Base-by-base conservation (phyloP, 176 grass and related monocot genomes). In the Musa schizocarpa region DNA sequence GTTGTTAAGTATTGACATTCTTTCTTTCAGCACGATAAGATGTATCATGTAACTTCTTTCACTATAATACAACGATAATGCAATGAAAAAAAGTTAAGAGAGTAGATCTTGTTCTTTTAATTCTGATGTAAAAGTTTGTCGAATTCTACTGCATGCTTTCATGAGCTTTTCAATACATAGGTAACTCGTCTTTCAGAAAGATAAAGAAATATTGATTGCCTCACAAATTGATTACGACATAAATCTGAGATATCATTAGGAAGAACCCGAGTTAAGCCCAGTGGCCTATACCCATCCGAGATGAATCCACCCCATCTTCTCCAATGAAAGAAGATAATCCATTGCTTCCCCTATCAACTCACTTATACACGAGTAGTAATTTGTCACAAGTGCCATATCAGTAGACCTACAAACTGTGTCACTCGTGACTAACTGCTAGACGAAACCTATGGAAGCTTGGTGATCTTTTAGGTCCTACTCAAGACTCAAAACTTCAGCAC, bases 11-110 rank as follows among this genome's bases (percentile, higher is more conserved):
- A 70, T 70, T 51, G 43, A 13, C 11, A 20, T 50, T 20, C 51
- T 50, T 70, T 70, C 51, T 14, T 70, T n/a, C 17, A 70, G 48
- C 17, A 50, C 8, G 9, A 50, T 52, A 70, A 50, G 48, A 70
- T 70, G 68, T 70, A 50, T 51, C 17, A 50, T 70, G 68, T 70
- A 50, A 70, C 27, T 70, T 70, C 68, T 65, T 70, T 70, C 50
- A 16, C 67, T n/a, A 70, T 70, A 52, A 70, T 70, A 65, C 63
- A 65, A 70, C 48, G 12, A 43, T 43, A 43, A 43, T 43, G 34
- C 68, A 70, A 51, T 70, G 43, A 70, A 70, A 48, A 49, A 51
- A 70, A n/a, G 16, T 69, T 65, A 14, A 61, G 57, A 61, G 19
- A 61, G 57, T n/a, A 61, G 19, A 61, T 61, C 57, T 61, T 61